Evolutionary conservation across 1,284 basidiomycete genomes (phyloP).

Genomic region (Ustilago shanxiensis): DNA sequence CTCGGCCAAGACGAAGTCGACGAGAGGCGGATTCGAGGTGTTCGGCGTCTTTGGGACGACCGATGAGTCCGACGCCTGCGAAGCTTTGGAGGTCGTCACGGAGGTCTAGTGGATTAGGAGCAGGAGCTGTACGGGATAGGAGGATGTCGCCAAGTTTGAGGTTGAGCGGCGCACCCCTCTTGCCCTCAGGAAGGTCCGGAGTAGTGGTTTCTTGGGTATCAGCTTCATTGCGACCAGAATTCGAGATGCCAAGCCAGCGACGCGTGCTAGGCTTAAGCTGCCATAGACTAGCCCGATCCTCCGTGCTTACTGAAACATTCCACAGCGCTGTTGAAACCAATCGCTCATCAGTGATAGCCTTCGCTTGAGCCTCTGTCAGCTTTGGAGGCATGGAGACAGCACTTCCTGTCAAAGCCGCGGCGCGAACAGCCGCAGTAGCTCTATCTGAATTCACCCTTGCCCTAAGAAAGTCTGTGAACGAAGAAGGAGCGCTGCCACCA

Average conservation of each 20-base stretch:
- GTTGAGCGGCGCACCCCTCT: neutral
- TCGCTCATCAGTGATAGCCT: neutral
- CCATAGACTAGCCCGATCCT: slow-evolving; percentile 10
- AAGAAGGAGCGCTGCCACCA: neutral
- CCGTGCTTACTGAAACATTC: slow-evolving; percentile 13
- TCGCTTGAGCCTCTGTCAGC: slow-evolving; percentile 18
- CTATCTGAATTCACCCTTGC: slow-evolving; percentile 3
- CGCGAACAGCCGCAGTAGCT: neutral
- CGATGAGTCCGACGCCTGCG: slow-evolving; percentile 4
- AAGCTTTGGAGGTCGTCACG: slow-evolving; percentile 8
- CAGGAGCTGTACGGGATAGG: neutral
- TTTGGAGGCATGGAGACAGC: neutral
- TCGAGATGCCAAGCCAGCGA: slow-evolving; percentile 22
- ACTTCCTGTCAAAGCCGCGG: slow-evolving; percentile 5
- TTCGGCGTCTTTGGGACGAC: slow-evolving; percentile 13
- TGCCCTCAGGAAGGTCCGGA: neutral
- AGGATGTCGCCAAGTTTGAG: slow-evolving; percentile 8
- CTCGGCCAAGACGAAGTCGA: slow-evolving; percentile 19
- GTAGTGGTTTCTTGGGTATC: neutral
- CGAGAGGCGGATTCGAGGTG: slow-evolving; percentile 10
- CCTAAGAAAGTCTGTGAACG: slow-evolving; percentile 25
- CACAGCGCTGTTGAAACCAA: slow-evolving; percentile 1
- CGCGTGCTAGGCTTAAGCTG: slow-evolving; percentile 22
- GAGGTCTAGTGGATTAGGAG: neutral
- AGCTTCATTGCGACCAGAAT: neutral